A percentile compares a stretch with the other conserved stretches of the same genome.
These are phyloP conservation scores for Aspergillus pseudoglaucus DNA, from an alignment of 2,329 filamentous ascomycete genomes.

Conservation along the genomic window DNA sequence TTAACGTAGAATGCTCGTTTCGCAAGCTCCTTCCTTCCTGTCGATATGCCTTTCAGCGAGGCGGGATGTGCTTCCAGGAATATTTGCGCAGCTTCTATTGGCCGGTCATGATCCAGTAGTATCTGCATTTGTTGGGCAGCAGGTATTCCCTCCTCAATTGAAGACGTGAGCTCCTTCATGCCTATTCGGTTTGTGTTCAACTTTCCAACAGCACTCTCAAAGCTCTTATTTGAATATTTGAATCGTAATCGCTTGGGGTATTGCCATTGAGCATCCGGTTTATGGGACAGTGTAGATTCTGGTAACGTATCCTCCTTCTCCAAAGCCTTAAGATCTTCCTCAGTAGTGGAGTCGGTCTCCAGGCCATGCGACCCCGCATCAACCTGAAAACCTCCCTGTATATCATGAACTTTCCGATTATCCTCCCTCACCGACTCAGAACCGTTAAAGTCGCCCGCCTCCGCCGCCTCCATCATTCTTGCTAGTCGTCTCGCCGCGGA, in stretches of 20 bases:
- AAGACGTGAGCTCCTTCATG: background rate
- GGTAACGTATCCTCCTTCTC: constrained; percentile 4
- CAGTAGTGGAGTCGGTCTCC: background rate
- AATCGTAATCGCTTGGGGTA: too few relatives aligned
- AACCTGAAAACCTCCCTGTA: constrained; percentile 1
- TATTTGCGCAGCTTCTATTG: constrained; percentile 32
- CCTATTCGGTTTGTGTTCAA: too few relatives aligned
- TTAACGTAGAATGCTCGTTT: constrained; percentile 29
- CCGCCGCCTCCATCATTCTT: constrained; percentile 39
- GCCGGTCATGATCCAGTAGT: constrained; percentile 20
- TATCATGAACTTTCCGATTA: constrained; percentile 10
- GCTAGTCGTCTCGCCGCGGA: constrained; percentile 30
- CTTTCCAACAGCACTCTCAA: too few relatives aligned
- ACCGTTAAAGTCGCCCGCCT: constrained; percentile 37
- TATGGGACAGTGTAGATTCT: background rate
- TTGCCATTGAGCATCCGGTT: background rate
- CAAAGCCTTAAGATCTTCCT: background rate
- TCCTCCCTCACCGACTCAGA: constrained; percentile 30
- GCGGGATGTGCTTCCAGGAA: constrained; percentile 24
- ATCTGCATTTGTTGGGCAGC: constrained; percentile 16
- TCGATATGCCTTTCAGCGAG: constrained; percentile 16
- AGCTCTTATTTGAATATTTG: too few relatives aligned
- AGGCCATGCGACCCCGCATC: background rate
- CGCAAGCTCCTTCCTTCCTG: constrained; percentile 23
- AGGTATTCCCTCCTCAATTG: background rate